phyloP scores from a whole-genome alignment of 495 filamentous ascomycete species.

The Lepidopterella palustris region DNA sequence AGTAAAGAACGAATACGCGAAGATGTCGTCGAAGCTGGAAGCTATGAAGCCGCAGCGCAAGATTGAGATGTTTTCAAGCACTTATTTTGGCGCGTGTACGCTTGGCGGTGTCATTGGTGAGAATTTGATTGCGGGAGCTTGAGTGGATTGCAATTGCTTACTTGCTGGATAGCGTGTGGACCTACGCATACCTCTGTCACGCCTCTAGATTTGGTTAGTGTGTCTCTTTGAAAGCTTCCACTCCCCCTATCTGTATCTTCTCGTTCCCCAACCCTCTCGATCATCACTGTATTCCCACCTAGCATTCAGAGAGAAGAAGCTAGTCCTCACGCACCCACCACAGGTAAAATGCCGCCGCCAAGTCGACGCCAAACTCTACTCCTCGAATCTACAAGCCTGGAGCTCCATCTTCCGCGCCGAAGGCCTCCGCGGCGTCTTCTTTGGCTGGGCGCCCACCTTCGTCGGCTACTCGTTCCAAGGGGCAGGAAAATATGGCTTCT shows the following conservation, averaged over 20 bases:
- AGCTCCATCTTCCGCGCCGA: conserved; percentile 55
- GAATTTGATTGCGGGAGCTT: conserved; percentile 5
- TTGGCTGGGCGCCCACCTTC: conserved; percentile 66
- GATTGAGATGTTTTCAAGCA: conserved; percentile 61
- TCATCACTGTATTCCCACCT: too few species aligned
- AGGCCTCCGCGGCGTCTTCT: conserved; percentile 64
- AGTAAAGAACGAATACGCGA: too few species aligned
- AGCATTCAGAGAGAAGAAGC: background rate
- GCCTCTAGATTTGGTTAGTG: conserved; percentile 51
- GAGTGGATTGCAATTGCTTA: background rate
- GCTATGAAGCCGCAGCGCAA: conserved; percentile 25
- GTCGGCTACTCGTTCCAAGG: conserved; percentile 66
- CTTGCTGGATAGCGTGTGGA: conserved; percentile 49
- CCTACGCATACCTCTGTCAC: conserved; percentile 57
- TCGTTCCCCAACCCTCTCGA: too few species aligned
- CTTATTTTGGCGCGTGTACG: conserved; percentile 60
- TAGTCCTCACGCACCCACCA: background rate
- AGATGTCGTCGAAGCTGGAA: conserved; percentile 16
- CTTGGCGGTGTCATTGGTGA: conserved; percentile 60
- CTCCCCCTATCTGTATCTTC: too few species aligned
- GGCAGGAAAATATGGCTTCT: conserved; percentile 73
- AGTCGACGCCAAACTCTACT: conserved; percentile 65
- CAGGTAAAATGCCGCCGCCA: conserved; percentile 59
- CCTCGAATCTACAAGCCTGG: conserved; percentile 61
- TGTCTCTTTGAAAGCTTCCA: too few species aligned